These are phyloP conservation scores for Trypanosomatidae sp. DNA, from an alignment of 208 protist genomes.

Conservation along the genomic window DNA sequence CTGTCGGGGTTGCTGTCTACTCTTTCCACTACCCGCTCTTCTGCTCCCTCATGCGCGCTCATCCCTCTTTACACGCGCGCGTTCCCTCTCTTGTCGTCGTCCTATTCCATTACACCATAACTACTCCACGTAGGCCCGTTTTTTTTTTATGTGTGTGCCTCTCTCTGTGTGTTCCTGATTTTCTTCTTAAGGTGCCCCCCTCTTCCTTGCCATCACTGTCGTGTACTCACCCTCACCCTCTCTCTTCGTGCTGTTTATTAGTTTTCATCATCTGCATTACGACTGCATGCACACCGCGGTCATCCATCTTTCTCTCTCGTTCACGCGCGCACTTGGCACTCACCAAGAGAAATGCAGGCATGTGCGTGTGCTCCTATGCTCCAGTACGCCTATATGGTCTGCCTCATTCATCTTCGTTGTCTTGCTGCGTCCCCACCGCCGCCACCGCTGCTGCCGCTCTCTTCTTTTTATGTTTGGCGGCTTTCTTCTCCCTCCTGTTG, in stretches of 20 bases:
- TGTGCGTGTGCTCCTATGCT: background rate
- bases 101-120: background rate
- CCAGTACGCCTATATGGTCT: too few relatives aligned
- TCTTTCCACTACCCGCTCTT: background rate
- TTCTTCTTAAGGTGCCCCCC: background rate
- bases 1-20: background rate
- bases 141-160: background rate
- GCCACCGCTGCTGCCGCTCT: too few relatives aligned
- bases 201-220: background rate
- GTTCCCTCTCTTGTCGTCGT: background rate
- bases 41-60: background rate
- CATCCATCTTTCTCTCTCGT: background rate
- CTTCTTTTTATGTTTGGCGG: too few relatives aligned
- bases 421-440: too few relatives aligned
- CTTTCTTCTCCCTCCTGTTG: too few relatives aligned
- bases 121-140: background rate
- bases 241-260: background rate
- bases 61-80: background rate
- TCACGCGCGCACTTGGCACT: background rate
- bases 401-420: too few relatives aligned
- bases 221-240: background rate
- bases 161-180: background rate
- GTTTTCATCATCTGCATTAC: background rate
- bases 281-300: background rate
- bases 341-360: background rate